These are phyloP conservation scores for Chlorophyllum brunneum DNA, from an alignment of 768 basidiomycete genomes.

Conservation along the genomic window DNA sequence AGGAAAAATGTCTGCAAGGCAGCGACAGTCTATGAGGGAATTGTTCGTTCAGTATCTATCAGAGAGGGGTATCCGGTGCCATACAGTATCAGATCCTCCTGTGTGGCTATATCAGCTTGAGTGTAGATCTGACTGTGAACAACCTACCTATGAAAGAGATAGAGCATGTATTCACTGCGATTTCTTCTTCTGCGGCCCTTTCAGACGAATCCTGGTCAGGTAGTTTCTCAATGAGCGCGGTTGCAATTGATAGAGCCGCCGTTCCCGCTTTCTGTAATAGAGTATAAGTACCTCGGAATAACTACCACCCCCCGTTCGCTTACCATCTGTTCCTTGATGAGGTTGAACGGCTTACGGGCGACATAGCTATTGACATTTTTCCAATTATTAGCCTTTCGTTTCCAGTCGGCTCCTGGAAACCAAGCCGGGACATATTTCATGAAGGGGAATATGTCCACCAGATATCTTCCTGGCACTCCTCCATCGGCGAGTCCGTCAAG, in stretches of 20 bases:
- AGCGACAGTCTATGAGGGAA: conserved; percentile 23
- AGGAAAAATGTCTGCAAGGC: conserved; percentile 30
- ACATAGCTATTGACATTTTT: background rate
- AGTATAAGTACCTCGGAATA: background rate
- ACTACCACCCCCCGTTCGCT: background rate
- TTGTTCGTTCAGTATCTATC: background rate
- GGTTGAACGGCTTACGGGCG: background rate
- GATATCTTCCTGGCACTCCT: conserved; percentile 18
- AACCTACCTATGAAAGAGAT: conserved; percentile 4
- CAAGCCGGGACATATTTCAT: conserved; percentile 30
- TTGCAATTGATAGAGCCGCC: conserved; percentile 6
- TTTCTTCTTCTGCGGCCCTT: conserved; percentile 6
- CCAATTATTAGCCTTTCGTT: conserved; percentile 14
- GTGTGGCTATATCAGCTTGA: background rate
- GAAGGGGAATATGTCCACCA: conserved; percentile 15
- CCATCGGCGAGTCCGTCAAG: conserved; percentile 20
- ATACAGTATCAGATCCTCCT: conserved; percentile 1
- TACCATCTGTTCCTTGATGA: conserved; percentile 4
- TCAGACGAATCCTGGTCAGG: background rate
- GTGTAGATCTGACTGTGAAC: background rate
- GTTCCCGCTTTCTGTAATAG: conserved; percentile 3
- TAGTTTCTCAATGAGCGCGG: conserved; percentile 6
- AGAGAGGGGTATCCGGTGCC: background rate
- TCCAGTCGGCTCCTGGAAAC: conserved; percentile 33
- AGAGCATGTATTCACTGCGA: conserved; percentile 8